phyloP scores from a whole-genome alignment of 139 green algal genomes.

The Chlorella ohadii region DNA sequence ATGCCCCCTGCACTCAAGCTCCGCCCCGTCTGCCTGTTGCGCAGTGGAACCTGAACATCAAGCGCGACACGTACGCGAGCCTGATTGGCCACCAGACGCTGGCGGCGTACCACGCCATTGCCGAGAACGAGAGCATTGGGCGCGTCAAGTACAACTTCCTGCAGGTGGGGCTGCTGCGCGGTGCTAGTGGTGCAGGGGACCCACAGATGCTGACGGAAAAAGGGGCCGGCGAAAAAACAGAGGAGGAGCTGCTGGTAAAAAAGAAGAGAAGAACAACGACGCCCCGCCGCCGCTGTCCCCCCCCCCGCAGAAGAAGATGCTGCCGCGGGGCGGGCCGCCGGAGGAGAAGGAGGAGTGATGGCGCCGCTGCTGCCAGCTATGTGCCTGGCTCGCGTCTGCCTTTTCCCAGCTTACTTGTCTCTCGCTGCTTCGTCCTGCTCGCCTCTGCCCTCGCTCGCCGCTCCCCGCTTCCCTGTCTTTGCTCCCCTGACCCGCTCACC shows the following conservation, averaged over 20 bases:
- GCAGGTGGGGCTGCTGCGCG: background rate
- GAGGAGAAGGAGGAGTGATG: slow-evolving; percentile 58
- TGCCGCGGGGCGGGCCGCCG: slow-evolving; percentile 89
- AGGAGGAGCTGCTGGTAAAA: too few relatives aligned
- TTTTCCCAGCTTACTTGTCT: background rate
- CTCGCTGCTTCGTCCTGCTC: background rate
- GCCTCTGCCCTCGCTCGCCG: background rate
- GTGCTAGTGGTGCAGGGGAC: background rate
- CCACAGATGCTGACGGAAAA: too few relatives aligned
- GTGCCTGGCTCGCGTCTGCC: too few relatives aligned
- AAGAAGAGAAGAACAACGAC: too few relatives aligned
- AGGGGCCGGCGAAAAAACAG: too few relatives aligned
- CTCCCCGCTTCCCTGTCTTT: too few relatives aligned
- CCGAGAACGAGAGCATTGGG: slow-evolving; percentile 97
- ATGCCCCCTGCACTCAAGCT: too few relatives aligned
- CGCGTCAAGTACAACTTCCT: slow-evolving; percentile 88
- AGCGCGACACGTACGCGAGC: slow-evolving; percentile 96
- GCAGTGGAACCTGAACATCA: slow-evolving; percentile 98
- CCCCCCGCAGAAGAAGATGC: slow-evolving; percentile 87
- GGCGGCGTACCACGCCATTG: slow-evolving; percentile 91
- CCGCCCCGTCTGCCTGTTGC: slow-evolving; percentile 74
- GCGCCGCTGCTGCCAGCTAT: background rate
- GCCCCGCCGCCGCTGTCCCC: background rate
- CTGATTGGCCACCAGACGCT: slow-evolving; percentile 94
- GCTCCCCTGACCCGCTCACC: too few relatives aligned